Conservation (phyloP, 148 eudicot species). For the Nepenthes gracilis region DNA sequence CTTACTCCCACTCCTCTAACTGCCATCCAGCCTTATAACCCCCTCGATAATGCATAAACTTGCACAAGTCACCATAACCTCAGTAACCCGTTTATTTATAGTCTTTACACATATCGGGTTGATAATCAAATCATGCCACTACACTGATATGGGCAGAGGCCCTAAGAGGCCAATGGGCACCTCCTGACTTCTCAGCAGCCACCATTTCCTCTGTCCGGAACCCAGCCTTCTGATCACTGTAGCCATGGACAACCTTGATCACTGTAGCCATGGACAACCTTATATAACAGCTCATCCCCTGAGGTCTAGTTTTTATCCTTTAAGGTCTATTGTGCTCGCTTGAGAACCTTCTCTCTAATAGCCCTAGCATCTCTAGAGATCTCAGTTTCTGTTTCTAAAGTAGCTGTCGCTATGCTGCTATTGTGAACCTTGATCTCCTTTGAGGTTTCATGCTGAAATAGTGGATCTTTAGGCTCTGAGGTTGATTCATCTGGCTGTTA, state of each 20-base stretch:
- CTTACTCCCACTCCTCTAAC: slow-evolving; percentile 91
- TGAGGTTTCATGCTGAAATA: slow-evolving; percentile 75
- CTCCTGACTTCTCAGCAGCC: slow-evolving; percentile 82
- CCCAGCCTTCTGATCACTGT: slow-evolving; percentile 67
- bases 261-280: slow-evolving; percentile 20
- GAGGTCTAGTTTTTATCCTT: slow-evolving; percentile 45
- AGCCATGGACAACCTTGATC: slow-evolving; percentile 33
- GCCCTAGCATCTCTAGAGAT: slow-evolving; percentile 75
- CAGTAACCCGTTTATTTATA: slow-evolving; percentile 90
- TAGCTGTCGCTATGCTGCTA: slow-evolving; percentile 90
- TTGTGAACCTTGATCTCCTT: slow-evolving; percentile 66
- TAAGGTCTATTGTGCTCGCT: slow-evolving; percentile 61
- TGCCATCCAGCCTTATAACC: slow-evolving; percentile 97
- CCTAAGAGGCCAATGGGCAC: slow-evolving; percentile 86
- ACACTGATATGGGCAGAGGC: slow-evolving; percentile 93
- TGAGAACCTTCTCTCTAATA: slow-evolving; percentile 70
- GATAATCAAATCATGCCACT: slow-evolving; percentile 85
- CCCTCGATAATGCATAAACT: slow-evolving; percentile 91
- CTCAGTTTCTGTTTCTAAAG: slow-evolving; percentile 85
- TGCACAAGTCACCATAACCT: slow-evolving; percentile 97
- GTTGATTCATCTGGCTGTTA: slow-evolving; percentile 18
- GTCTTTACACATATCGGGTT: slow-evolving; percentile 90
- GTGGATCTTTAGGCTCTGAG: slow-evolving; percentile 19
- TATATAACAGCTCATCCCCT: slow-evolving; percentile 62
- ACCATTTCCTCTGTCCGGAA: slow-evolving; percentile 53